These are phyloP conservation scores for Withania somnifera DNA, from an alignment of 305 asterid genomes.

Conservation along the genomic window DNA sequence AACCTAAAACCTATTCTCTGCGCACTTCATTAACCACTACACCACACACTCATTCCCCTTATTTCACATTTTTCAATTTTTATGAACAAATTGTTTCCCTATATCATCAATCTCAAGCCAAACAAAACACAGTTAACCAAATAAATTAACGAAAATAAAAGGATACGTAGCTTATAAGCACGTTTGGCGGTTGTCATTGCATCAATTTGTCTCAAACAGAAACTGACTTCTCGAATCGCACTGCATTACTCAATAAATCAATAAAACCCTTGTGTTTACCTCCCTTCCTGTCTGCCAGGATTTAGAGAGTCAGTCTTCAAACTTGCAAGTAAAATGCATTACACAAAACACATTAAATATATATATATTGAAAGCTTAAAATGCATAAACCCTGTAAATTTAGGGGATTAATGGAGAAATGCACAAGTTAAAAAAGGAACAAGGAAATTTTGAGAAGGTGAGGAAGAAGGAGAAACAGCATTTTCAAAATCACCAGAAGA, in stretches of 20 bases:
- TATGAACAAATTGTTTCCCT: not conserved
- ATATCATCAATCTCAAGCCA: not conserved
- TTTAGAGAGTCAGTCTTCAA: not conserved
- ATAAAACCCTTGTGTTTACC: not conserved
- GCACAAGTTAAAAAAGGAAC: too few relatives aligned
- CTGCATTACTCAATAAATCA: not conserved
- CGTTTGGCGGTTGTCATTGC: constrained; percentile 85
- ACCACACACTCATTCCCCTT: not conserved
- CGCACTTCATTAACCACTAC: too few relatives aligned
- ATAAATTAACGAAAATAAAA: too few relatives aligned
- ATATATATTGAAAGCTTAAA: too few relatives aligned
- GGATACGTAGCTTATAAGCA: constrained; percentile 99
- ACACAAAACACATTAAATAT: not conserved
- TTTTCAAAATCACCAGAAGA: constrained; percentile 32
- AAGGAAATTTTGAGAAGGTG: not conserved
- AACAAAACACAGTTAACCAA: too few relatives aligned
- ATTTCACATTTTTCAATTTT: not conserved
- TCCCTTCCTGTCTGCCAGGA: not conserved
- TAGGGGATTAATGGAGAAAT: not conserved
- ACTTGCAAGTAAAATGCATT: not conserved
- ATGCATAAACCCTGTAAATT: not conserved
- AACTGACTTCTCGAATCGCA: constrained; percentile 20
- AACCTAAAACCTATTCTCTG: too few relatives aligned
- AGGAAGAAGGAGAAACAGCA: constrained; percentile 16
- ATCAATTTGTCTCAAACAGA: too few relatives aligned